Evolutionary conservation across 2,329 filamentous ascomycete genomes (phyloP), one percentile per base, ranked within the genome.

Genomic region (Rhinocladiella mackenziei): DNA sequence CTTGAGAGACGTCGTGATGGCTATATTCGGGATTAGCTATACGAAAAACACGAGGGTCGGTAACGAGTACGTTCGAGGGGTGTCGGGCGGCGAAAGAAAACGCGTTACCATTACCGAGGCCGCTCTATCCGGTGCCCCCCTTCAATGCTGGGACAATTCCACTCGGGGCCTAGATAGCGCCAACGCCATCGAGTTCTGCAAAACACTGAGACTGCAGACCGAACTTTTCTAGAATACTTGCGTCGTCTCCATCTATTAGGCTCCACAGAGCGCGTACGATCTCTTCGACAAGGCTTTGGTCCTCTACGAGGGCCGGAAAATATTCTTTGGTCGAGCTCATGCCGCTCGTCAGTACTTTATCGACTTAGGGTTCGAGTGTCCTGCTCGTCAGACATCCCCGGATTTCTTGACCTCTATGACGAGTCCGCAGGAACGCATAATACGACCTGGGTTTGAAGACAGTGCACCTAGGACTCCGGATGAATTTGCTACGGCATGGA

Each of bases 271-370:
- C 26, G 69, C 72, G 17, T 74, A 73, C 42, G 75, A 81, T 42
- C 64, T 79, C 7, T 89, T 89, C 55, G 84, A 91, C 64, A 89
- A 88, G 59, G 78, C 77, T 0, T 72, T 80, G 0, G 80, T 91
- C 0, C 68, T 89, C 0, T 48, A 48, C n/a, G 82, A 89, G 58
- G 86, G 86, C 1, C 74, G 81, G 0, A 77, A 89, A 58, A 89
- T 89, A 50, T 91, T 80, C 66, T 89, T 83, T 51, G 86, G 86
- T 0, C 75, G 77, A 0, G 76, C 79, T 0, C 60, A 57, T 4
- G 61, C 69, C 2, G 85, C 84, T 0, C 80, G 75, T 56, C 60
- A 61, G 0, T 89, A 80, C 62, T 89, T 89, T 48, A 76, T 80
- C 55, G 66, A 74, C 9, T 77, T 84, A 63, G 85, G 85, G 29